phyloP scores from a whole-genome alignment of 805 yeast genomes.

The Saturnispora zaruensis region DNA sequence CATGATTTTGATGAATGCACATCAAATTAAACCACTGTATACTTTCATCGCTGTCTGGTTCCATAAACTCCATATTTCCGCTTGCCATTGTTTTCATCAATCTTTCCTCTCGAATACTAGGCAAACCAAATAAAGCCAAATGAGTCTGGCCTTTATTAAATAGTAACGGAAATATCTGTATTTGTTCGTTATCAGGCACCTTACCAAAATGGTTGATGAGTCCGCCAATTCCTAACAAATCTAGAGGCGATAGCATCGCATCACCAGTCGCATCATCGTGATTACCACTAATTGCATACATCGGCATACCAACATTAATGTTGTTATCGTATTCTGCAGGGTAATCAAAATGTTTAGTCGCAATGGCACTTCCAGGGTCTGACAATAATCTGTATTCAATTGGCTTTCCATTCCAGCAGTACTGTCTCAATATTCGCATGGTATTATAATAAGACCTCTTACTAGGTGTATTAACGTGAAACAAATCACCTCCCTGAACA shows the following conservation, averaged over 20 bases:
- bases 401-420: conserved; percentile 81
- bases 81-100: conserved; percentile 73
- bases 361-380: conserved; percentile 60
- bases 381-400: conserved; percentile 76
- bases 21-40: conserved; percentile 77
- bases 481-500: conserved; percentile 86
- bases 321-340: conserved; percentile 90
- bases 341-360: conserved; percentile 50
- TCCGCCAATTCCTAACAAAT: conserved; percentile 72
- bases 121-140: conserved; percentile 81
- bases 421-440: conserved; percentile 55
- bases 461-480: conserved; percentile 83
- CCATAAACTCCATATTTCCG: conserved; percentile 67
- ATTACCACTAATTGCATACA: conserved; percentile 89
- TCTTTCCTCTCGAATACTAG: conserved; percentile 84
- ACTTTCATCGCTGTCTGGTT: conserved; percentile 45
- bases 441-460: conserved; percentile 83
- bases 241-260: conserved; percentile 75
- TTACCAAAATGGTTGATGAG: conserved; percentile 85
- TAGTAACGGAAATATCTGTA: conserved; percentile 65
- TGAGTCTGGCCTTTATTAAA: conserved; percentile 77
- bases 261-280: conserved; percentile 96
- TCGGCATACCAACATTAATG: conserved; percentile 78
- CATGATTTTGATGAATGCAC: conserved; percentile 89
- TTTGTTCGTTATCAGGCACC: conserved; percentile 64